A percentile compares a stretch with the other conserved stretches of the same genome.
These are phyloP conservation scores for Kwoniella sp. DNA, from an alignment of 768 basidiomycete genomes.

Conservation along the genomic window DNA sequence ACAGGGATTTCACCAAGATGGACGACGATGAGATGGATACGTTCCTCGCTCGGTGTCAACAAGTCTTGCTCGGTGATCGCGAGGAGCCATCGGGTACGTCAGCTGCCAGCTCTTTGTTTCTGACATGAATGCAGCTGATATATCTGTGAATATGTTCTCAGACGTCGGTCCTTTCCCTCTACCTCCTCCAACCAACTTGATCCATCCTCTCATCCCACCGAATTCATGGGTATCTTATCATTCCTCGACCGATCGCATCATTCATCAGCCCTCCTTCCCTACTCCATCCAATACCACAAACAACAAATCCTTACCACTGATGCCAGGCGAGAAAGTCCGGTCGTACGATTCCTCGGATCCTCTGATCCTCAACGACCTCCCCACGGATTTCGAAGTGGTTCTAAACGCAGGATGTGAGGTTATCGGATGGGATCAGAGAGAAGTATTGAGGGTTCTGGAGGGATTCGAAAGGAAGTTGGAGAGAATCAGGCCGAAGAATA, in stretches of 20 bases:
- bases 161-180: conserved; percentile 27
- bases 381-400: conserved; percentile 62
- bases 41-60: conserved; percentile 33
- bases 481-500: conserved; percentile 12
- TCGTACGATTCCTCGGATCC: conserved; percentile 72
- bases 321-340: conserved; percentile 66
- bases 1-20: conserved; percentile 39
- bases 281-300: not conserved
- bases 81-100: conserved; percentile 21
- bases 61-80: conserved; percentile 32
- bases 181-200: not conserved
- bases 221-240: conserved; percentile 29
- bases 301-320: conserved; percentile 38
- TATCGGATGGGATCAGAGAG: conserved; percentile 63
- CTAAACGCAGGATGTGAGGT: conserved; percentile 62
- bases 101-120: not conserved
- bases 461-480: conserved; percentile 67
- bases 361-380: conserved; percentile 66
- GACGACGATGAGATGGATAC: conserved; percentile 39
- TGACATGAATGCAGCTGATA: conserved; percentile 1
- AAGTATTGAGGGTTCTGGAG: conserved; percentile 65
- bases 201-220: conserved; percentile 28
- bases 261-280: conserved; percentile 13
- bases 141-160: not conserved
- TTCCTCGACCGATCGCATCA: conserved; percentile 10